Percentiles rank a stretch among this genome's conserved stretches.
Conservation (phyloP, 305 asterid genomes). For the Fraxinus greggii region DNA sequence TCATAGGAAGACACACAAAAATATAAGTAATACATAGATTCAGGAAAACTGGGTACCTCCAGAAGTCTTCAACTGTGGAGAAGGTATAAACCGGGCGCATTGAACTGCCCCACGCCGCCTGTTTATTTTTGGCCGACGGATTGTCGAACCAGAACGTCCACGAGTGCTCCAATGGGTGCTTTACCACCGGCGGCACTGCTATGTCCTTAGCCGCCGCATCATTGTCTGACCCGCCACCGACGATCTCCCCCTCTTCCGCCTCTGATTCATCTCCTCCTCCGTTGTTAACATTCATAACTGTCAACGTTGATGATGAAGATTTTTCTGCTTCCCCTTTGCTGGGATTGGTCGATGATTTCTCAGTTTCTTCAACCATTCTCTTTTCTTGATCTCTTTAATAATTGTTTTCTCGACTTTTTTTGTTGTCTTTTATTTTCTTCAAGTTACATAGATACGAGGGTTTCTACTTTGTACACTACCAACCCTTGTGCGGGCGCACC, state of each 20-base stretch:
- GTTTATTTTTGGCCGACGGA: slow-evolving; percentile 53
- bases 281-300: slow-evolving; percentile 22
- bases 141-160: slow-evolving; percentile 98
- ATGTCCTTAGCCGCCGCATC: slow-evolving; percentile 26
- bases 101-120: slow-evolving; percentile 67
- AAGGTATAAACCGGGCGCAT: slow-evolving; percentile 75
- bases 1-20: background rate
- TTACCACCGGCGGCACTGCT: slow-evolving; percentile 30
- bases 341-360: slow-evolving; percentile 33
- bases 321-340: slow-evolving; percentile 34
- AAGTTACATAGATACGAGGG: background rate
- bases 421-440: background rate
- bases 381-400: background rate
- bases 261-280: slow-evolving; percentile 37
- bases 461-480: background rate
- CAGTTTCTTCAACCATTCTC: slow-evolving; percentile 42
- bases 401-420: background rate
- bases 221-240: slow-evolving; percentile 43
- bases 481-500: too few relatives aligned
- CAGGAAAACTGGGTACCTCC: slow-evolving; percentile 49
- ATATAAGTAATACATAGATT: background rate
- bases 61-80: slow-evolving; percentile 73
- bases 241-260: slow-evolving; percentile 68
- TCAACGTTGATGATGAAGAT: slow-evolving; percentile 20
- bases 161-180: slow-evolving; percentile 73